Base-by-base conservation (phyloP, 192 early-diverging fungal species). In the Diversispora eburnea region DNA sequence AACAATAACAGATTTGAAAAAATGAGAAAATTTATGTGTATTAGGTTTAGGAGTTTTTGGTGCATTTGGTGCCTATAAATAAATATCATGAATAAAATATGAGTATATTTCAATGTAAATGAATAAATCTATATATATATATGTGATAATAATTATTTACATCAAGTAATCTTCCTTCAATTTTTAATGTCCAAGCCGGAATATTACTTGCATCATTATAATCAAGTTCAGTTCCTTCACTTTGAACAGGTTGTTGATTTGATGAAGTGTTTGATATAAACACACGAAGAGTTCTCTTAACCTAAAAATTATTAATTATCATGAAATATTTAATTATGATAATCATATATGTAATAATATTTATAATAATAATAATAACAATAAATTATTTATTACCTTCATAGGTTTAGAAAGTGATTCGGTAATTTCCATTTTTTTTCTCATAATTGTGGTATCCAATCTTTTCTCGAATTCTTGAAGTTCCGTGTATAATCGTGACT, bases 131-230 rank as follows among this genome's bases (percentile, higher is more conserved):
- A 5, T 43, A 41, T 43, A 49, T 46, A 43, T 49, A 67, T 3
- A 48, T 8, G 15, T 8, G 47, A 20, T 13, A 17, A 67, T n/a
- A 17, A 48, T 10, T 25, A 79, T 78, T 56, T 77, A 87, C 88
- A 77, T 98, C 95, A 3, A 98, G 81, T 67, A 98, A 80, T 55
- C 93, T 83, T 41, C 96, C 96, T 71, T 98, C 92, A 8, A 98
- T 86, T 63, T 88, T 88, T 68, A 98, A 82, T 12, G 94, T 97
- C 96, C 96, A 98, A 25, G 89, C 90, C 8, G 94, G 95, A 59
- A 87, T 82, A 42, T 77, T 80, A 48, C 68, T 79, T 33, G 63
- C 77, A 67, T 77, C 84, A 42, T 78, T 19, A 56, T 82, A 83
- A 61, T 84, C 87, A 67, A 85, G 54, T 66, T 75, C 76, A 43